Evolutionary conservation across 306 rosid genomes (phyloP), one percentile per base, ranked within the genome.

Genomic region (Begonia masoniana): DNA sequence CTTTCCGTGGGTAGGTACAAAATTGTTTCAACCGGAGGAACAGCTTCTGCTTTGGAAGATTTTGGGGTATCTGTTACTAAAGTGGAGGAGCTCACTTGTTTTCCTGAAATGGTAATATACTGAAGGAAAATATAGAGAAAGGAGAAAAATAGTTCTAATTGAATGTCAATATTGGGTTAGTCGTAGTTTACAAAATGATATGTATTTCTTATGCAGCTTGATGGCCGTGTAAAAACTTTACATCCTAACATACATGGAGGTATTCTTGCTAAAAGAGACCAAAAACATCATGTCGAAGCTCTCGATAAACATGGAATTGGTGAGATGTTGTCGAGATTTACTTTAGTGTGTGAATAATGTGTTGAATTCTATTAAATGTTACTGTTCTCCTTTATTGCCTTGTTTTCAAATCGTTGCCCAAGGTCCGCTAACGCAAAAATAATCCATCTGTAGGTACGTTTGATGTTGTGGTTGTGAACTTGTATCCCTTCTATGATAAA

Each of bases 1-100:
- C 49, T 50, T 13, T 41, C 7, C 54, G 52, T 61, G 50, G 55
- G 64, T 63, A 91, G 97, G 9, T 91, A 75, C 57, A 68, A 79
- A 41, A 83, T 91, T 79, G 94, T 91, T 73, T 91, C 96, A 35
- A 91, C 97, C 17, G 97, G 97, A 46, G 97, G 97, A 77, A 85
- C 97, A 14, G 91, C 96, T 41, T 55, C 92, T 62, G 62, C 96
- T 50, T 70, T 91, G 73, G 96, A 81, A 75, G 68, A 66, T 62
- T 78, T 80, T 59, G 94, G 97, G 59, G 82, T 91, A 42, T 57
- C 77, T 58, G 96, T 91, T 52, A 85, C 92, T 19, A 85, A 81
- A 65, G 97, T 85, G 54, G 97, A 91, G 60, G 82, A 83, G 60
- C 75, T 91, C 63, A 91, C 97, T 5, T 59, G 67, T 57, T 91